phyloP scores from a whole-genome alignment of 1,139 yeast genomes.

The Yamadazyma mexicana region DNA sequence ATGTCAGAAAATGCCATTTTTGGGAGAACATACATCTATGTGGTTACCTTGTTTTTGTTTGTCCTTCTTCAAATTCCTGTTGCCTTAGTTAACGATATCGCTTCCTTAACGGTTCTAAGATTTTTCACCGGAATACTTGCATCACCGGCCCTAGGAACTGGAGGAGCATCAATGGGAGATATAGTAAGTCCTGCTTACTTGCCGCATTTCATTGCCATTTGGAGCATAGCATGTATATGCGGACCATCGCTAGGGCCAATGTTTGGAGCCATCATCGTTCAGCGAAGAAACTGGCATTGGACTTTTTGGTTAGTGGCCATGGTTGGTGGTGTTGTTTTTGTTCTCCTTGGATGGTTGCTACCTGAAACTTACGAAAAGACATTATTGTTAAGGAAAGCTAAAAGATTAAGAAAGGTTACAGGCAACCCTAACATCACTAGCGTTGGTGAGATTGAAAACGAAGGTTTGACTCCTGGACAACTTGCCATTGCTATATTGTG shows the following conservation, averaged over 20 bases:
- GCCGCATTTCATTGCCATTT: slow-evolving; percentile 27
- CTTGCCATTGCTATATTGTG: slow-evolving; percentile 24
- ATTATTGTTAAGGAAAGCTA: slow-evolving; percentile 47
- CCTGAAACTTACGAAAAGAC: slow-evolving; percentile 55
- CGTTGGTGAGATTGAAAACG: slow-evolving; percentile 41
- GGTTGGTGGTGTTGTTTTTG: slow-evolving; percentile 31
- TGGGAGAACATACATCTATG: slow-evolving; percentile 50
- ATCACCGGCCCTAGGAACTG: slow-evolving; percentile 37
- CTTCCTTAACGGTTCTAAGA: slow-evolving; percentile 32
- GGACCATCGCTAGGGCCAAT: slow-evolving; percentile 37
- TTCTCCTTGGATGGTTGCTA: slow-evolving; percentile 34
- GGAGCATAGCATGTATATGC: slow-evolving; percentile 31
- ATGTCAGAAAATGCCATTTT: slow-evolving; percentile 48
- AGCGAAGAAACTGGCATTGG: slow-evolving; percentile 41
- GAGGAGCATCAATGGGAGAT: slow-evolving; percentile 38
- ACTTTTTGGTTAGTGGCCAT: slow-evolving; percentile 45
- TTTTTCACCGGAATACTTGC: slow-evolving; percentile 37
- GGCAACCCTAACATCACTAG: slow-evolving; percentile 41
- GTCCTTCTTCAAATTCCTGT: slow-evolving; percentile 35
- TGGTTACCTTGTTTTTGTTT: slow-evolving; percentile 30
- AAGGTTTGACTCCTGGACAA: slow-evolving; percentile 25
- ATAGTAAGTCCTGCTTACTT: slow-evolving; percentile 24
- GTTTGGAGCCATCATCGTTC: slow-evolving; percentile 28
- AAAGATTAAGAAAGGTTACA: slow-evolving; percentile 44
- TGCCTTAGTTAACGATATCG: slow-evolving; percentile 29